Evolutionary conservation across 2,329 filamentous ascomycete genomes (phyloP).

Genomic region (Colletotrichum tropicale): DNA sequence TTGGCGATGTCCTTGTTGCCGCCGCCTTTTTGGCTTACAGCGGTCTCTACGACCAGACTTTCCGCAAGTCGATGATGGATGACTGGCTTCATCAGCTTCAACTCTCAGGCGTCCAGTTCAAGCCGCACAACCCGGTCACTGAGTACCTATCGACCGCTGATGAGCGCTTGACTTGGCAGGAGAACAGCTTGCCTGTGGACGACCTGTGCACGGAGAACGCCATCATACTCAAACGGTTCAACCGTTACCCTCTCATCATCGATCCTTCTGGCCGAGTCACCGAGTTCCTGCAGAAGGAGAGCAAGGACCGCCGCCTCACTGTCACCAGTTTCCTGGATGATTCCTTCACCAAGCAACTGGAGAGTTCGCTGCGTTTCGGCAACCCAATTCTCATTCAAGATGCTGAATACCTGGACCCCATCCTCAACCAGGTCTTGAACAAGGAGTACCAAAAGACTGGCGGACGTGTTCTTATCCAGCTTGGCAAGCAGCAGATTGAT

Average conservation of each 20-base stretch:
- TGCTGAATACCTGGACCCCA: conserved; percentile 94
- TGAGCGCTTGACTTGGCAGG: conserved; percentile 93
- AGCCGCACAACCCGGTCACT: conserved; percentile 90
- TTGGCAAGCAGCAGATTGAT: conserved; percentile 98
- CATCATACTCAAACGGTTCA: conserved; percentile 96
- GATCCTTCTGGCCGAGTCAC: conserved; percentile 94
- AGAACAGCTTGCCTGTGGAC: conserved; percentile 90
- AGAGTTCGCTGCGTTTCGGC: conserved; percentile 95
- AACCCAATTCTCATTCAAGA: conserved; percentile 99
- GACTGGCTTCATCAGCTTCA: conserved; percentile 96
- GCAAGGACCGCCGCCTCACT: conserved; percentile 89
- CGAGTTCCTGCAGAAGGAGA: conserved; percentile 94
- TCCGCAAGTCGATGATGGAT: conserved; percentile 96
- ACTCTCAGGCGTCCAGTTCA: conserved; percentile 91
- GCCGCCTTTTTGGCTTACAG: conserved; percentile 96
- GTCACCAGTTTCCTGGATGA: conserved; percentile 98
- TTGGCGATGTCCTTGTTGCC: conserved; percentile 95
- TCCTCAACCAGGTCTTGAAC: conserved; percentile 97
- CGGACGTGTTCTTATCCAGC: conserved; percentile 95
- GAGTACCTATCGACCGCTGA: conserved; percentile 97
- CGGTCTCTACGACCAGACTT: conserved; percentile 96
- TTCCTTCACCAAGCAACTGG: conserved; percentile 96
- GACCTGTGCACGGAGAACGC: conserved; percentile 99
- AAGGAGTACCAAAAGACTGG: conserved; percentile 99
- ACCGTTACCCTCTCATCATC: conserved; percentile 97